phyloP scores from a whole-genome alignment of 306 rosid genomes.

The Biancaea sappan region DNA sequence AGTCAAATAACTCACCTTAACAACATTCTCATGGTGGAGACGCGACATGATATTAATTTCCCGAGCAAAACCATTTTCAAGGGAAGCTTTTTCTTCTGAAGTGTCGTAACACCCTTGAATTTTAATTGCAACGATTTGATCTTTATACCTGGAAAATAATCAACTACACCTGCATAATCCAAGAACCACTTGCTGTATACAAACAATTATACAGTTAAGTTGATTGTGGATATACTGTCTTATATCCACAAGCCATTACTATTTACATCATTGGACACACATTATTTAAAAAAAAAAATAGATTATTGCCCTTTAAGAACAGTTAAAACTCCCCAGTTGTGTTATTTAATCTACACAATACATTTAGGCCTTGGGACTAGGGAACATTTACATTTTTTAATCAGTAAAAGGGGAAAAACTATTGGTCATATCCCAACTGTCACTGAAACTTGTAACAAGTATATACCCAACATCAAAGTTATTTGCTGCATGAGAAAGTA shows the following conservation, averaged over 20 bases:
- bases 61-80: slow-evolving; percentile 86
- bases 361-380: too few species aligned
- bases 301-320: too few species aligned
- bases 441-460: too few species aligned
- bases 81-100: slow-evolving; percentile 71
- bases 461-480: too few species aligned
- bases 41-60: slow-evolving; percentile 99
- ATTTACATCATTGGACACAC: slow-evolving; percentile 3
- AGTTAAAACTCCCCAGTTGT: too few species aligned
- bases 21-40: slow-evolving; percentile 91
- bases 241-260: slow-evolving; percentile 8
- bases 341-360: too few species aligned
- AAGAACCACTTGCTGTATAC: slow-evolving; percentile 27
- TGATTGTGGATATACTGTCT: too few species aligned
- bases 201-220: slow-evolving; percentile 15
- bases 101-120: slow-evolving; percentile 86
- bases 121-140: slow-evolving; percentile 84
- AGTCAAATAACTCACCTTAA: slow-evolving; percentile 67
- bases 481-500: too few species aligned
- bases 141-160: slow-evolving; percentile 70
- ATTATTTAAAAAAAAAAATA: background rate
- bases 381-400: too few species aligned
- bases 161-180: slow-evolving; percentile 41
- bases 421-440: too few species aligned
- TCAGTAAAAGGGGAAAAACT: too few species aligned